Evolutionary conservation across 257 asterid species (phyloP).

Genomic region (Fraxinus excelsior): DNA sequence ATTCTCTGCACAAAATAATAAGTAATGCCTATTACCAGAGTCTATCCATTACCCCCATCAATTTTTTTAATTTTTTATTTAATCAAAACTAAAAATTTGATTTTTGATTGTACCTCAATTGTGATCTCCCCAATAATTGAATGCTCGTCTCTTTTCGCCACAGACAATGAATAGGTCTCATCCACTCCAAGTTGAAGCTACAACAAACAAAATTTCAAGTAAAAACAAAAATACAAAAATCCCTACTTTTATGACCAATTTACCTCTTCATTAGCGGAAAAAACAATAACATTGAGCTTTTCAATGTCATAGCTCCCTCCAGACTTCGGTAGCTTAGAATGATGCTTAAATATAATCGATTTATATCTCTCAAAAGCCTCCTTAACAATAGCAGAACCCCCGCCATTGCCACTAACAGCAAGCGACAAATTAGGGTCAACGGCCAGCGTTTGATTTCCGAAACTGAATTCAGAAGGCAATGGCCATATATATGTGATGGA

Average conservation of each 20-base stretch:
- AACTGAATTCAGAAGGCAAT: slow-evolving; percentile 67
- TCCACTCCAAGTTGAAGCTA: slow-evolving; percentile 89
- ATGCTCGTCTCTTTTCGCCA: slow-evolving; percentile 48
- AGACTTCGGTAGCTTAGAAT: slow-evolving; percentile 28
- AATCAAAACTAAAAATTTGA: neutral
- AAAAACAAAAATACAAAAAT: neutral
- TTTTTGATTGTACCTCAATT: slow-evolving; percentile 59
- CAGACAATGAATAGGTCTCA: slow-evolving; percentile 82
- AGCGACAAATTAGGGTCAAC: slow-evolving; percentile 75
- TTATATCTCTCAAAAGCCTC: slow-evolving; percentile 76
- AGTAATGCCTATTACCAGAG: neutral
- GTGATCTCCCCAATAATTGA: slow-evolving; percentile 66
- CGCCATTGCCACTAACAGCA: slow-evolving; percentile 51
- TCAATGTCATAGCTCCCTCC: slow-evolving; percentile 53
- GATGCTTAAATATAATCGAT: slow-evolving; percentile 55
- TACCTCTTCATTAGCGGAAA: slow-evolving; percentile 72
- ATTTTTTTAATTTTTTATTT: neutral
- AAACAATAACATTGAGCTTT: slow-evolving; percentile 52
- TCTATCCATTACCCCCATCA: neutral
- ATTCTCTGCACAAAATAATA: neutral
- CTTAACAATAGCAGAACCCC: slow-evolving; percentile 46
- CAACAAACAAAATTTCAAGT: slow-evolving; percentile 5
- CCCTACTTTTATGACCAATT: neutral
- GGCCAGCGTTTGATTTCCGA: slow-evolving; percentile 71
- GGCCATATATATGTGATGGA: slow-evolving; percentile 78